phyloP scores from a whole-genome alignment of 2,329 filamentous ascomycete genomes.

The Trichoderma koningiopsis region DNA sequence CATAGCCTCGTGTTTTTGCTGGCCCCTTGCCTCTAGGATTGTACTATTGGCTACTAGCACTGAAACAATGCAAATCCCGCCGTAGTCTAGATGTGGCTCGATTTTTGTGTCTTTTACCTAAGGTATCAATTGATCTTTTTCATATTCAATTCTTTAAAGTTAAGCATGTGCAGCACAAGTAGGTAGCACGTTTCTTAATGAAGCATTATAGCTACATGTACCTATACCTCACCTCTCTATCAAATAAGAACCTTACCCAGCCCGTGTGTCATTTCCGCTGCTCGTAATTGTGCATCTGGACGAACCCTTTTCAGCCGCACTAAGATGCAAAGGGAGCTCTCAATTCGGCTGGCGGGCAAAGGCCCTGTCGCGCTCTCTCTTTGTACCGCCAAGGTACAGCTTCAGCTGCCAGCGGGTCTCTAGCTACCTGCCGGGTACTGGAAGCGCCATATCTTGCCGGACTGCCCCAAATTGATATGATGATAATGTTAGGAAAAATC shows the following conservation, averaged over 20 bases:
- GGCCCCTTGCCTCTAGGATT: neutral
- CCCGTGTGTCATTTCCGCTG: neutral
- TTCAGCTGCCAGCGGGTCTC: neutral
- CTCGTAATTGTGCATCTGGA: neutral
- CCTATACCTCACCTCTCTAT: neutral
- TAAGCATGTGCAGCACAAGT: neutral
- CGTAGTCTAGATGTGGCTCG: neutral
- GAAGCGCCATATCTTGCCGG: neutral
- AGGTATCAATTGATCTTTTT: no score
- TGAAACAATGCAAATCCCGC: neutral
- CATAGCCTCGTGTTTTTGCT: conserved; percentile 18
- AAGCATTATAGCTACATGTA: neutral
- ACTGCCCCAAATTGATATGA: conserved; percentile 2
- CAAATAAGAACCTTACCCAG: neutral
- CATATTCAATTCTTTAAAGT: neutral
- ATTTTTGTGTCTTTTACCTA: no score
- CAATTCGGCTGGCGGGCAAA: neutral
- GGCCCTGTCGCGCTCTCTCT: neutral
- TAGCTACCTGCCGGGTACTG: neutral
- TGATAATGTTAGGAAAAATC: no score
- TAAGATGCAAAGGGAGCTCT: conserved; percentile 13
- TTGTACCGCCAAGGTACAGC: neutral
- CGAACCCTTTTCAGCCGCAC: conserved; percentile 19
- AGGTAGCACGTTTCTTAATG: neutral
- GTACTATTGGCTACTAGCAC: conserved; percentile 17